Percentiles rank a stretch among this genome's conserved stretches.
These are phyloP conservation scores for Globisporangium paddicum DNA, from an alignment of 352 stramenopile genomes.

Conservation along the genomic window DNA sequence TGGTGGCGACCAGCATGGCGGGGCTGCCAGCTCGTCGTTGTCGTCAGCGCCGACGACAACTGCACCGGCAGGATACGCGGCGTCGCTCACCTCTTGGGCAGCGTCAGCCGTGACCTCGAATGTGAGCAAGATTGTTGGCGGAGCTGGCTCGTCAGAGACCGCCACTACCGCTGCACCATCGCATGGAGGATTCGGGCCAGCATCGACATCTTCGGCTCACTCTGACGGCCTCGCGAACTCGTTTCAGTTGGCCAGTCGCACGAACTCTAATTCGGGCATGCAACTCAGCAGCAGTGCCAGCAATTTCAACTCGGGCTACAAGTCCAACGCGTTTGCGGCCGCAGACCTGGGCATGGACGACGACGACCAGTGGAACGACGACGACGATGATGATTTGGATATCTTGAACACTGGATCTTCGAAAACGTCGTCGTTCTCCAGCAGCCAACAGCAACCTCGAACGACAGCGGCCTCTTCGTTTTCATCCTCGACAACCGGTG, in stretches of 20 bases:
- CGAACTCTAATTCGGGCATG: conserved; percentile 5
- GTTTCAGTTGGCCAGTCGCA: background rate
- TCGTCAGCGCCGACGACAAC: conserved; percentile 24
- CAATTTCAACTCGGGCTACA: background rate
- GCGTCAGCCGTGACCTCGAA: conserved; percentile 63
- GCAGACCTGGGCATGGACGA: conserved; percentile 49
- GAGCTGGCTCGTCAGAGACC: conserved; percentile 15
- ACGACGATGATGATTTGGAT: conserved; percentile 58
- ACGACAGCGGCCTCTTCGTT: conserved; percentile 23
- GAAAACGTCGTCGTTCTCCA: conserved; percentile 21
- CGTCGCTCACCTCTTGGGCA: conserved; percentile 71
- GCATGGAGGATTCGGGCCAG: background rate
- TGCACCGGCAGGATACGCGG: conserved; percentile 38
- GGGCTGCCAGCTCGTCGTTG: background rate
- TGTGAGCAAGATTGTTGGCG: conserved; percentile 62
- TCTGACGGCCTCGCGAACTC: conserved; percentile 2
- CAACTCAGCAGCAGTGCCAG: conserved; percentile 10
- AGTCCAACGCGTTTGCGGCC: conserved; percentile 31
- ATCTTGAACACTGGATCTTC: conserved; percentile 25
- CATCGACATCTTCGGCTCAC: conserved; percentile 19
- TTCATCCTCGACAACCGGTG: conserved; percentile 17
- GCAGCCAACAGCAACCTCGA: background rate
- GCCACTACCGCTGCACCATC: background rate
- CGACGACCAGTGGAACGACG: conserved; percentile 52
- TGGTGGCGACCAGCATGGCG: conserved; percentile 6